phyloP scores from a whole-genome alignment of 2,329 filamentous ascomycete genomes.

The Hypoxylon sp. region DNA sequence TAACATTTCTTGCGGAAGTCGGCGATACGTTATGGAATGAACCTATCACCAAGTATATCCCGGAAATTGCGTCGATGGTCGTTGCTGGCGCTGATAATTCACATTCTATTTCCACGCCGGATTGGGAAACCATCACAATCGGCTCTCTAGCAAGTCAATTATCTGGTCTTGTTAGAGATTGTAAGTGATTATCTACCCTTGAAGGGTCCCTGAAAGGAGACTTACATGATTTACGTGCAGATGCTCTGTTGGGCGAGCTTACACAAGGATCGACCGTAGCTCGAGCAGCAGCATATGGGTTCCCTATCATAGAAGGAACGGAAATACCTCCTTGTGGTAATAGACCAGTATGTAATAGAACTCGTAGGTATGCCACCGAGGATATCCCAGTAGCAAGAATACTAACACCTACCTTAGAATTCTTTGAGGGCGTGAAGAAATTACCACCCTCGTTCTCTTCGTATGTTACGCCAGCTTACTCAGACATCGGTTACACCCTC shows the following conservation, averaged over 20 bases:
- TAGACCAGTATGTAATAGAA: constrained; percentile 52
- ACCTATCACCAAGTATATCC: constrained; percentile 58
- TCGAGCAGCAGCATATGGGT: constrained; percentile 48
- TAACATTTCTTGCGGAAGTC: constrained; percentile 55
- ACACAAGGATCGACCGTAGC: constrained; percentile 40
- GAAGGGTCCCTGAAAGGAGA: background rate
- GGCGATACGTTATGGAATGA: constrained; percentile 58
- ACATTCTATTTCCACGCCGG: constrained; percentile 49
- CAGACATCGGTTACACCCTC: constrained; percentile 58
- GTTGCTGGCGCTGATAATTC: constrained; percentile 32
- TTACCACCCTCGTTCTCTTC: constrained; percentile 54
- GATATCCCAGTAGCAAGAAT: background rate
- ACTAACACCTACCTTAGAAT: constrained; percentile 46
- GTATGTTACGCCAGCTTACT: constrained; percentile 57
- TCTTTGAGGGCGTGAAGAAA: constrained; percentile 52
- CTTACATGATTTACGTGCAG: constrained; percentile 28
- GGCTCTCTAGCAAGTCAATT: constrained; percentile 51
- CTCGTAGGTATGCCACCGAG: constrained; percentile 43
- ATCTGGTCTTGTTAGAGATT: constrained; percentile 56
- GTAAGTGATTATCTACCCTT: constrained; percentile 43
- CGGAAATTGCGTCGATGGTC: constrained; percentile 54
- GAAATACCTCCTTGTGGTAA: constrained; percentile 55
- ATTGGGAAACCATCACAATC: constrained; percentile 51
- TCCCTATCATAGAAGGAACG: constrained; percentile 48
- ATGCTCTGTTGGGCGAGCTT: constrained; percentile 48